phyloP scores from a whole-genome alignment of 2,329 filamentous ascomycete genomes.

The Cercospora sp. region DNA sequence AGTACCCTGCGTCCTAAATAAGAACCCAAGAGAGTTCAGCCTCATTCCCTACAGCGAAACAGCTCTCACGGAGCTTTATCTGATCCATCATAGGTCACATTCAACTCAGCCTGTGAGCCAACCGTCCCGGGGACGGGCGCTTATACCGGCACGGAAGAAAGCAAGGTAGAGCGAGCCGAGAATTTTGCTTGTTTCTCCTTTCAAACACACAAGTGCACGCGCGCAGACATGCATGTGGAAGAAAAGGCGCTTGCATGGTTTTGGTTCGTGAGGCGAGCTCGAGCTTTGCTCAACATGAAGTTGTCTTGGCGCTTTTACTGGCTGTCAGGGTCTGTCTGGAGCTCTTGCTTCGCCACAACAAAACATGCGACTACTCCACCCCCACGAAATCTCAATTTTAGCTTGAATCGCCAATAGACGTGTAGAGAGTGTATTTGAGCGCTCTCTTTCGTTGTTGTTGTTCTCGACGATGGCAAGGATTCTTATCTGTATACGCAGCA shows the following conservation, averaged over 20 bases:
- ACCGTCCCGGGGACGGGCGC: not conserved
- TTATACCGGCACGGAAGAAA: not conserved
- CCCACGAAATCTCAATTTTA: not conserved
- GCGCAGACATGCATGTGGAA: not conserved
- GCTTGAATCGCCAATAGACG: not conserved
- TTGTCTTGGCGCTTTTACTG: not conserved
- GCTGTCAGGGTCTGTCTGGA: not conserved
- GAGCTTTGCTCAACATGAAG: not conserved
- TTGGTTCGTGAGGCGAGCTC: not conserved
- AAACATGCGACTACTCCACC: not conserved
- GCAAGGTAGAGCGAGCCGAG: not conserved
- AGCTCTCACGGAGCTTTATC: conserved; percentile 1
- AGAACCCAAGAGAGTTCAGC: not conserved
- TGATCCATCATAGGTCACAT: not conserved
- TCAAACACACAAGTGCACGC: not conserved
- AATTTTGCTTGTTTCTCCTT: not conserved
- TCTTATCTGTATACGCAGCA: not conserved
- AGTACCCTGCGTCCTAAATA: not conserved
- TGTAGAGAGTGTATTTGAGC: not conserved
- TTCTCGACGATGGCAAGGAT: not conserved
- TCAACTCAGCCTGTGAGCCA: not conserved
- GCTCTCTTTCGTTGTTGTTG: not conserved
- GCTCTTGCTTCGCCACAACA: not conserved
- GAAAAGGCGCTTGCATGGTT: not conserved
- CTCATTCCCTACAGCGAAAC: not conserved